phyloP scores from a whole-genome alignment of 2,329 filamentous ascomycete species.

The Fusarium sp. region DNA sequence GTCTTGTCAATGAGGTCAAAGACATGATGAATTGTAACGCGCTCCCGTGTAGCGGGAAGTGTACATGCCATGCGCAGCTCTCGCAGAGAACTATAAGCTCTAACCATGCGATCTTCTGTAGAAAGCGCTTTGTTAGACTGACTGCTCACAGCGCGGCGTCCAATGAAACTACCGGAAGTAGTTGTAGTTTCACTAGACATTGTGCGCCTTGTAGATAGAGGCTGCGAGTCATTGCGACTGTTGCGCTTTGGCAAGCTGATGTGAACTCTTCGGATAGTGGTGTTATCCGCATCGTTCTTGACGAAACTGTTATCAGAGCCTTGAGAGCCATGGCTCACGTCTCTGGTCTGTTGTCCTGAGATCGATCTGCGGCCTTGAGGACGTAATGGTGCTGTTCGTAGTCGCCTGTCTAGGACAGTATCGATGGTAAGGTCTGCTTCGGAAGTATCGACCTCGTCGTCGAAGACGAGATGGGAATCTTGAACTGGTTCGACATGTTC shows the following conservation, averaged over 20 bases:
- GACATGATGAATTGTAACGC: neutral
- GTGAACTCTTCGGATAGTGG: neutral
- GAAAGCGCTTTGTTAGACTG: neutral
- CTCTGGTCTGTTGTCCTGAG: neutral
- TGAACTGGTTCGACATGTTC: neutral
- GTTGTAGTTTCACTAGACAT: neutral
- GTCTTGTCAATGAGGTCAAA: neutral
- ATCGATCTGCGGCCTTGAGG: neutral
- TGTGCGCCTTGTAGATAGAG: neutral
- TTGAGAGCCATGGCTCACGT: neutral
- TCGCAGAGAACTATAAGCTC: neutral
- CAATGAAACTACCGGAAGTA: neutral
- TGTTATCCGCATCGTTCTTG: neutral
- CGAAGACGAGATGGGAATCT: neutral
- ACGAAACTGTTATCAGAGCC: neutral
- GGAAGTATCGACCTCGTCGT: neutral
- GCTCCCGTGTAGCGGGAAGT: neutral
- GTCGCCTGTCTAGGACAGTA: neutral
- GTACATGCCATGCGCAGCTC: neutral
- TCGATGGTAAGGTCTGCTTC: neutral
- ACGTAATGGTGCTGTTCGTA: neutral
- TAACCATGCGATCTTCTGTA: neutral
- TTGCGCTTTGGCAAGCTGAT: neutral
- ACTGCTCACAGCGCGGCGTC: neutral
- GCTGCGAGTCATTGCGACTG: neutral